Base-by-base conservation (phyloP, 2,329 filamentous ascomycete genomes). In the Cercospora zeae-maydis region DNA sequence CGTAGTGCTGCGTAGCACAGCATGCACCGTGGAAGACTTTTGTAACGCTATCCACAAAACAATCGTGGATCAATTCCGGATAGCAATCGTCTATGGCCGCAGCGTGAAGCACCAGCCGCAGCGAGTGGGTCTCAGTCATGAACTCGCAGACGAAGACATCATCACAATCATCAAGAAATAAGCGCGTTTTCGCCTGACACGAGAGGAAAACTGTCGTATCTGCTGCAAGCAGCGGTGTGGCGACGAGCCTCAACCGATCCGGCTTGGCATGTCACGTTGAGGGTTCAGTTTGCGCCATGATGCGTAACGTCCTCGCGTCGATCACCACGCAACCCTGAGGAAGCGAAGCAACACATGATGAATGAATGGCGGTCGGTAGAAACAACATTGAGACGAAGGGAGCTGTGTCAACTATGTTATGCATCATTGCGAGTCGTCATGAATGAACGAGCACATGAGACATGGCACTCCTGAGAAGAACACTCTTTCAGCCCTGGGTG, bases 71-170 rank as follows among this genome's bases (percentile, higher is more conserved):
- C 89, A 96, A 71, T 99, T 99, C 84, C 96, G 93, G 79, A 86
- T 88, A 65, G 95, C 95, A 59, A 89, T 99, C 75, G 95, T 99
- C 45, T 99, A 98, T 78, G 95, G 95, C 70, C 95, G 93, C 77
- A 97, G 93, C 61, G 93, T 98, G 70, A 98, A 98, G 84, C 95
- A 99, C 81, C 95, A 98, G 80, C 95, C 95, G 68, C 95, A 99
- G 80, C 87, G 93, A 73, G 95, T 98, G 66, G 95, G 95, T 55
- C 84, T 99, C 68, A 82, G 85, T 58, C 95, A 99, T 77, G 92
- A 96, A 81, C 83, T 99, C 73, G 91, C 87, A 62, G 95, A 99
- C 77, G 95, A 99, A 80, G 95, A 99, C 80, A 96, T 99, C 78
- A 91, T 75, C 58, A 75, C 73, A 27, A 74, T 75, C 53, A 66